Evolutionary conservation across 108 stramenopile species (phyloP), one percentile per base, ranked within the genome.

Genomic region (Mediolabrus comicus): DNA sequence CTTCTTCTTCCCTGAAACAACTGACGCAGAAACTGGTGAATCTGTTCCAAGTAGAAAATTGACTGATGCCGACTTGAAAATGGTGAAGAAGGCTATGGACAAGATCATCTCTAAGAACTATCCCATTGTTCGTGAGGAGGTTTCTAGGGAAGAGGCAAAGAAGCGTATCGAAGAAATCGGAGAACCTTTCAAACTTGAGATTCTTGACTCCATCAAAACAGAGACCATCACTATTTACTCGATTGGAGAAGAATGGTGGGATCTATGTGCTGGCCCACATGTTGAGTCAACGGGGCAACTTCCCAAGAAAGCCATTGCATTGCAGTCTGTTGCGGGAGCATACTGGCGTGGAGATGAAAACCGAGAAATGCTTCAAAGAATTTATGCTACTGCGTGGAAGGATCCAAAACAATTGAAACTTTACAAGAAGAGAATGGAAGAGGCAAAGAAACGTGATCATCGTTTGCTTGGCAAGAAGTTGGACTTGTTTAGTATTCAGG

Each of bases 271-370:
- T 24, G 98, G 98, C 10, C 98, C 98, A 10, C 98, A 98, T 71
- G 91, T 98, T 10, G 92, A 95, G 59, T 80, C 84, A 22, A 98
- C 98, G 17, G 88, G 86, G 0, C 77, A 86, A 62, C 68, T 94
- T 43, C 89, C 91, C 35, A 93, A 89, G 59, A 93, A 96, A 80
- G 95, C 87, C 13, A 80, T 97, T 56, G 62, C 75, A 33, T 72
- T 97, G 51, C 87, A 92, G 65, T 89, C 80, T 62, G 91, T 98
- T n/a, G 96, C 96, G 0, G 97, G 97, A 7, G 96, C 97, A n/a
- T 98, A 98, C 79, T 98, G 98, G 98, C 80, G 98, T 22, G 98
- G 98, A n/a, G 95, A 98, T 74, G 98, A 98, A 75, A 95, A 94
- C 5, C 80, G 95, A 16, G 91, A 91, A 77, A 95, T 95, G 92